These are phyloP conservation scores for Lipomyces sp. DNA, from an alignment of 805 yeast species.

Conservation along the genomic window DNA sequence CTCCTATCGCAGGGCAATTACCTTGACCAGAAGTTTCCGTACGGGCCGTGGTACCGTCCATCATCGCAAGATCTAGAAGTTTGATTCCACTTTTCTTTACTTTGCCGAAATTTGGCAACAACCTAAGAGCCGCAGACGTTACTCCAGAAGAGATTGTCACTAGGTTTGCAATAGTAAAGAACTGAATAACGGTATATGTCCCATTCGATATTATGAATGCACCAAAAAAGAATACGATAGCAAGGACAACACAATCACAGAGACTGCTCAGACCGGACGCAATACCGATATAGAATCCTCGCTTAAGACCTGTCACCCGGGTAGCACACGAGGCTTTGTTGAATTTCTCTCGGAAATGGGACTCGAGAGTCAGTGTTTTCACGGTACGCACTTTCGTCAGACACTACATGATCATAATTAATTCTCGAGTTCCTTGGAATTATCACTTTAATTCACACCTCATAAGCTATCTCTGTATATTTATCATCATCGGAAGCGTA, in stretches of 20 bases:
- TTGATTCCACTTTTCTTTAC: conserved; percentile 56
- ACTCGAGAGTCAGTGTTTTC: conserved; percentile 57
- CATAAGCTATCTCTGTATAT: conserved; percentile 55
- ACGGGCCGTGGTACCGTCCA: conserved; percentile 13
- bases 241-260: conserved; percentile 59
- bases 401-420: conserved; percentile 7
- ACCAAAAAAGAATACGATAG: conserved; percentile 79
- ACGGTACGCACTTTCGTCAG: conserved; percentile 59
- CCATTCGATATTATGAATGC: conserved; percentile 65
- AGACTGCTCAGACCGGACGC: conserved; percentile 45
- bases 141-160: conserved; percentile 73
- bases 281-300: conserved; percentile 33
- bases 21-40: conserved; percentile 3
- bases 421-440: background rate
- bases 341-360: conserved; percentile 53
- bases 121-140: conserved; percentile 61
- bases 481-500: conserved; percentile 63
- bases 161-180: conserved; percentile 72
- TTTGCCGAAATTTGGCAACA: conserved; percentile 78
- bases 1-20: background rate
- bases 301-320: conserved; percentile 39
- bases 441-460: conserved; percentile 16
- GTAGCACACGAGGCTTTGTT: conserved; percentile 16
- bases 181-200: conserved; percentile 59
- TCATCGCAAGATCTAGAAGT: conserved; percentile 27